Evolutionary conservation across 2,329 filamentous ascomycete species (phyloP).

Genomic region (Penicillium sp.): DNA sequence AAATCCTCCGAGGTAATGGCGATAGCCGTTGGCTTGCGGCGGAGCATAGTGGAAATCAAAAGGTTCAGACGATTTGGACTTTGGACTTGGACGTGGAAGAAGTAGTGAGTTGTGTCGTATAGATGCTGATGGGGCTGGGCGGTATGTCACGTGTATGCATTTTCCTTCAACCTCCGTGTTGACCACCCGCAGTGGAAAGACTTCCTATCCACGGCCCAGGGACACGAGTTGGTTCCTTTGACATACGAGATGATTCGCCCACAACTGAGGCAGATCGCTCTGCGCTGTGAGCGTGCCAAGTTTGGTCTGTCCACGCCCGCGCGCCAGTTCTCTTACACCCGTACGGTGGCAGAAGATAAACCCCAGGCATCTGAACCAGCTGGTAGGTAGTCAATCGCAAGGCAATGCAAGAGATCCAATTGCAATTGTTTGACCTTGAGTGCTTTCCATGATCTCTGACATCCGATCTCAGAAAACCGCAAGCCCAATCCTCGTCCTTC

Average conservation of each 20-base stretch:
- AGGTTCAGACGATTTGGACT: neutral
- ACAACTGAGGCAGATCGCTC: constrained; percentile 23
- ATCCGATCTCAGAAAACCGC: neutral
- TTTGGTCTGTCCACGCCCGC: constrained; percentile 13
- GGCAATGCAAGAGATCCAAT: neutral
- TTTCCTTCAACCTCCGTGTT: constrained; percentile 6
- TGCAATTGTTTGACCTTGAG: neutral
- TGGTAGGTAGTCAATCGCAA: constrained; percentile 25
- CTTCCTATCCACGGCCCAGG: neutral
- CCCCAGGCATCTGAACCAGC: constrained; percentile 17
- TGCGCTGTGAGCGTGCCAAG: constrained; percentile 15
- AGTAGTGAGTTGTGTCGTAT: neutral
- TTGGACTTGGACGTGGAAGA: too few relatives aligned
- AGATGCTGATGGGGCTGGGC: neutral
- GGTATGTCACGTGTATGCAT: constrained; percentile 18
- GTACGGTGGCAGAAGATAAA: constrained; percentile 18
- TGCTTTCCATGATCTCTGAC: neutral
- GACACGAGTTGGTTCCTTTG: constrained; percentile 1
- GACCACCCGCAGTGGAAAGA: neutral
- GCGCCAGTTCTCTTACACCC: constrained; percentile 32
- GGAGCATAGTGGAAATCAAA: constrained; percentile 44
- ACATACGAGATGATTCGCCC: constrained; percentile 31
- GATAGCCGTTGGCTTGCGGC: constrained; percentile 54
- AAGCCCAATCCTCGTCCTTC: constrained; percentile 8
- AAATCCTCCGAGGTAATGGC: constrained; percentile 53